Base-by-base conservation (phyloP, 495 filamentous ascomycete species). In the Cercophora samala region DNA sequence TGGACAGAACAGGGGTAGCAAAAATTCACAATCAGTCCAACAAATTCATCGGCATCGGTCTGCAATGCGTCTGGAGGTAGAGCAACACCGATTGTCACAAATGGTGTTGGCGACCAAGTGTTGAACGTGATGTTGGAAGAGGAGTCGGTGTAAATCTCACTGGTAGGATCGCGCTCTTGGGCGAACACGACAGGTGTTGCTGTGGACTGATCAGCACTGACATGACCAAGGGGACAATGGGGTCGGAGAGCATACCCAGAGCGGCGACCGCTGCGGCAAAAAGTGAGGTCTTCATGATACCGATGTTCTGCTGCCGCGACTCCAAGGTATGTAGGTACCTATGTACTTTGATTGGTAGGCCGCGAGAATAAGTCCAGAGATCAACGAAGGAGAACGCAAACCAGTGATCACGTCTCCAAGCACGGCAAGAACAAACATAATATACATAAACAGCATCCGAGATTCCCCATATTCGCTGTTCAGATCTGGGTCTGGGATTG, bases 1-100 rank as follows among this genome's bases (percentile, higher is more conserved):
- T 8, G 21, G n/a, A 19, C 5, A 15, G n/a, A 17, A 32, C 5
- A 32, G 24, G n/a, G 54, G 54, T 56, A 6, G 19, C 9, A 60
- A 29, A 29, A n/a, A 76, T 77, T 17, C 72, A 81, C 80, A 65
- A 83, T 76, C 29, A 78, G 63, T 54, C 86, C 86, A 69, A 87
- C 82, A 64, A 85, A 87, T 60, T 87, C 85, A 37, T 74, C 77
- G 0, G 80, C 78, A 66, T 85, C 75, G 55, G 74, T 76, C 5
- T 76, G 77, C 6, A 80, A 74, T n/a, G 81, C 78, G 61, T 79
- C 78, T 18, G 68, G 62, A 15, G 86, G 86, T 26, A 88, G 71
- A 6, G 82, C 79, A 60, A 86, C 67, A 70, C 86, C 86, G 65
- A 80, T 81, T 52, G 83, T 83, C 60, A 81, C 76, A 4, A 71